A percentile compares a stretch with the other conserved stretches of the same genome.
These are phyloP conservation scores for Hirschfeldia incana DNA, from an alignment of 345 rosid genomes.

Conservation along the genomic window DNA sequence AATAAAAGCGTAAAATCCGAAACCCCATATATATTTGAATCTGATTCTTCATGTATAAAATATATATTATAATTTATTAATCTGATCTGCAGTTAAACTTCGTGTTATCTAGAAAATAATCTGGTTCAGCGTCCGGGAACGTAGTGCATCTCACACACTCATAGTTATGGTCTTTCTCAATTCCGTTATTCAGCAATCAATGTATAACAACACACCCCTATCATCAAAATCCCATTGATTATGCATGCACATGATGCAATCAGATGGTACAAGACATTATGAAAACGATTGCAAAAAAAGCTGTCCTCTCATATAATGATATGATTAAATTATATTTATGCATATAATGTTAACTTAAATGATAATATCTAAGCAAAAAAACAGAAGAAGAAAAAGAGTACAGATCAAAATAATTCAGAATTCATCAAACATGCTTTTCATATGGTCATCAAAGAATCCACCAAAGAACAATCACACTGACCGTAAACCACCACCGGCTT, in stretches of 20 bases:
- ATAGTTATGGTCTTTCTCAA: neutral
- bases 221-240: neutral
- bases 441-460: constrained; percentile 8
- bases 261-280: neutral
- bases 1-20: neutral
- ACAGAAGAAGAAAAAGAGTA: neutral
- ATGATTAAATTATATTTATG: neutral
- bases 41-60: neutral
- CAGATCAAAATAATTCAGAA: constrained; percentile 9
- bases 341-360: constrained; percentile 12
- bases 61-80: no score
- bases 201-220: neutral
- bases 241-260: neutral
- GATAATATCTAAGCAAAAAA: constrained; percentile 5
- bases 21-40: neutral
- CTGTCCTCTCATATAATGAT: neutral
- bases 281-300: neutral
- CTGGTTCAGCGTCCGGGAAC: no score
- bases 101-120: no score
- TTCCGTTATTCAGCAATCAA: neutral
- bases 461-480: neutral
- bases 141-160: neutral
- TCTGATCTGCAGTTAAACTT: no score
- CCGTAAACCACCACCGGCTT: constrained; percentile 15
- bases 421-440: neutral